Evolutionary conservation across 2,329 filamentous ascomycete genomes (phyloP), one percentile per base, ranked within the genome.

Genomic region (Zalaria sp.): DNA sequence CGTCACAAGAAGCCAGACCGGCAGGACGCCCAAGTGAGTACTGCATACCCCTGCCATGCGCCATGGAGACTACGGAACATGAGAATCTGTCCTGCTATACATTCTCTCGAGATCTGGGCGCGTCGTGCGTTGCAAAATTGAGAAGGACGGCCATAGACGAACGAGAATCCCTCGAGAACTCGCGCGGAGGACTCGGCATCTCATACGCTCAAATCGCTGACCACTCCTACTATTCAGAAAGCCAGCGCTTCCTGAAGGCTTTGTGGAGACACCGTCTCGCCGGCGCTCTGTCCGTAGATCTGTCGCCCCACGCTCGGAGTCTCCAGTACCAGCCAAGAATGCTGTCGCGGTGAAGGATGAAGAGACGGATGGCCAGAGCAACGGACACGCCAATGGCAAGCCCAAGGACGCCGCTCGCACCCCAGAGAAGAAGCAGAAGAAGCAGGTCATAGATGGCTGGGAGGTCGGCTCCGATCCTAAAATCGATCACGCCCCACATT

Each of bases 401-500:
- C 48, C 55, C 5, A 65, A 63, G 43, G 60, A 56, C 37, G 47
- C 51, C 36, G 44, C 35, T 3, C 27, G 37, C 25, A 37, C 42
- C 25, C 42, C 42, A n/a, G 28, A 51, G 8, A 37, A 27, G 11
- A 37, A 43, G 18, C 46, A 49, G 37, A 44, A 44, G 27, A 51
- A 52, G 35, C 37, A 52, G n/a, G 53, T 61, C 49, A 57, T 62
- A n/a, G 59, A 63, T 41, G 57, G 57, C 42, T 61, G 53, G 57
- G 35, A 51, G 7, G 55, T 54, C 43, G 56, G 57, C 27, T 50
- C 51, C 41, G 60, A 64, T 47, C 60, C 60, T 40, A 61, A 57
- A 40, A 57, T 64, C 39, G 64, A 70, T 48, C 47, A 55, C 42
- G 68, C 67, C 41, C 71, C 70, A 34, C 56, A 75, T 47, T 72